phyloP scores from a whole-genome alignment of 352 stramenopile genomes.

The Phytophthora rubi region DNA sequence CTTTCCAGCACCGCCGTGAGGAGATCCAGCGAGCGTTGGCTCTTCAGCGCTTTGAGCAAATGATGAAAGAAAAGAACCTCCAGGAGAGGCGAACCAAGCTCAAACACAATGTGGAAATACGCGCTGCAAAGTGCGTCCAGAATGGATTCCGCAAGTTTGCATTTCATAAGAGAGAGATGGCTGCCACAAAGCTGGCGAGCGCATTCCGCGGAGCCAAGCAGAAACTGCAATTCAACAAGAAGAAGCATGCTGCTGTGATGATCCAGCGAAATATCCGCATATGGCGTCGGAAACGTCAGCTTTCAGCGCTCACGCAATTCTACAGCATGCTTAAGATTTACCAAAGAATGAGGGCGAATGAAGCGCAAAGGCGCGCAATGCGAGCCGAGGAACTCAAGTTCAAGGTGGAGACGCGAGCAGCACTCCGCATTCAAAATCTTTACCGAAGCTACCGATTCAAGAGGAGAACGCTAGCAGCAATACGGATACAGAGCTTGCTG shows the following conservation, averaged over 20 bases:
- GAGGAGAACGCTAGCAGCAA: conserved; percentile 38
- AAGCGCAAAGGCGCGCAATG: conserved; percentile 26
- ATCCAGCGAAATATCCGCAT: conserved; percentile 52
- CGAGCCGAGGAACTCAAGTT: conserved; percentile 20
- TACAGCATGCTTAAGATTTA: conserved; percentile 50
- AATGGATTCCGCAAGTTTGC: conserved; percentile 37
- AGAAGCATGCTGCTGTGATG: conserved; percentile 26
- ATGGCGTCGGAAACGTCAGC: conserved; percentile 44
- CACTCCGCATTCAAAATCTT: conserved; percentile 19
- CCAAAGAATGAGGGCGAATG: conserved; percentile 35
- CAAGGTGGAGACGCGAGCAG: conserved; percentile 33
- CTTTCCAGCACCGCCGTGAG: conserved; percentile 20
- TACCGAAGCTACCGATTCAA: conserved; percentile 26
- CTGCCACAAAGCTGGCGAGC: conserved; percentile 43
- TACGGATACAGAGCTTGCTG: conserved; percentile 39
- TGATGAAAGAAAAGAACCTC: conserved; percentile 42
- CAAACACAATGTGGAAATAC: conserved; percentile 38
- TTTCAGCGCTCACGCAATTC: conserved; percentile 42
- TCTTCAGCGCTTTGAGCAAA: conserved; percentile 42
- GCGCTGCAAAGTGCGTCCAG: conserved; percentile 40
- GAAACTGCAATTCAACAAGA: conserved; percentile 27
- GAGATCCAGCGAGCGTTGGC: conserved; percentile 34
- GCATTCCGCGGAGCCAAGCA: conserved; percentile 36
- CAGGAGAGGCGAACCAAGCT: conserved; percentile 29
- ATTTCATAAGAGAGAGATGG: conserved; percentile 19